Evolutionary conservation across 306 rosid genomes (phyloP).

Genomic region (Bauhinia variegata): DNA sequence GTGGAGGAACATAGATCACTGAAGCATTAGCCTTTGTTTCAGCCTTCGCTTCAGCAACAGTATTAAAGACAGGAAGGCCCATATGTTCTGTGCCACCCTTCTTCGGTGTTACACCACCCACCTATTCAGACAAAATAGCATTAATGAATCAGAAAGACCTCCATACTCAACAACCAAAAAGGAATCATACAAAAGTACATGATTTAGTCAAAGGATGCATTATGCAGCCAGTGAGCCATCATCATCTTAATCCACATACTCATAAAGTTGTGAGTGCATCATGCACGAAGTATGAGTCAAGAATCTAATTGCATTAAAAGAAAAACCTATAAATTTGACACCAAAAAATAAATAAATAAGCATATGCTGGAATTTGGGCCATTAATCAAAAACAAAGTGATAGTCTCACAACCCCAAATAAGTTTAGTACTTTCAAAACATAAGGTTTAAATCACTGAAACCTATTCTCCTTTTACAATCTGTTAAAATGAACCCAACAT

Average conservation of each 20-base stretch:
- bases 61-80: slow-evolving; percentile 97
- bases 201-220: background rate
- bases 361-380: background rate
- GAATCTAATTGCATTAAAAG: background rate
- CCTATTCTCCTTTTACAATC: background rate
- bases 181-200: background rate
- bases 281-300: background rate
- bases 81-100: slow-evolving; percentile 95
- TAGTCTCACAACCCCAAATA: background rate
- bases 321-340: background rate
- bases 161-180: background rate
- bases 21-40: slow-evolving; percentile 96
- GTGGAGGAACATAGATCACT: slow-evolving; percentile 94
- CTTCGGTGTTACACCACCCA: slow-evolving; percentile 98
- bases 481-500: background rate
- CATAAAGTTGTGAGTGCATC: background rate
- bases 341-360: background rate
- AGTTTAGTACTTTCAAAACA: background rate
- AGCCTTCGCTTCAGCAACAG: slow-evolving; percentile 92
- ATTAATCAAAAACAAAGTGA: background rate
- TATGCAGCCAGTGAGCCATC: background rate
- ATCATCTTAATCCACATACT: background rate
- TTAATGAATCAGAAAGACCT: background rate
- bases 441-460: background rate
- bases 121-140: slow-evolving; percentile 44